A percentile compares a stretch with the other conserved stretches of the same genome.
Conservation (phyloP, 768 basidiomycete species). For the Russula dissimulans region DNA sequence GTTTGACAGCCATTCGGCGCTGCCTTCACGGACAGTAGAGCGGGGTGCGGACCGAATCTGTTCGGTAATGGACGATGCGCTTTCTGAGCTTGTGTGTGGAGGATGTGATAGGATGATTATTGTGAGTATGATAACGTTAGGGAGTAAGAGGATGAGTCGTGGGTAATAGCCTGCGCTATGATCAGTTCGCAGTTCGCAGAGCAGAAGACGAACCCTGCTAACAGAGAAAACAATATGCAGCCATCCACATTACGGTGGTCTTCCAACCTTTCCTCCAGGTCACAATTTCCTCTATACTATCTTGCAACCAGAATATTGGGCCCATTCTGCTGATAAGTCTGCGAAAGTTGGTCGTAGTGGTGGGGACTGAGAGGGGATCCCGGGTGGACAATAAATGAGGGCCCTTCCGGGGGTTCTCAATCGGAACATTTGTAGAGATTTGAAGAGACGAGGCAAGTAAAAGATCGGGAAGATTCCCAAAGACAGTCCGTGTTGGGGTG, state of each 20-base stretch:
- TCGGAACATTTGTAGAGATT: background rate
- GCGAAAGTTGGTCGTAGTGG: conserved; percentile 71
- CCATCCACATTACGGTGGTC: conserved; percentile 66
- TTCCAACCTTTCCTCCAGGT: conserved; percentile 75
- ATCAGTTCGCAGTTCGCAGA: background rate
- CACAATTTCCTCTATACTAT: conserved; percentile 75
- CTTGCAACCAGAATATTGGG: conserved; percentile 84
- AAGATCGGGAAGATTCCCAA: conserved; percentile 15
- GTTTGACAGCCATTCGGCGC: conserved; percentile 77
- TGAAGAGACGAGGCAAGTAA: conserved; percentile 18
- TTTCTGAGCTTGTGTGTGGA: conserved; percentile 19
- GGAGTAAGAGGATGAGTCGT: conserved; percentile 57
- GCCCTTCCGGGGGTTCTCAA: conserved; percentile 21
- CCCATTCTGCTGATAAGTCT: conserved; percentile 70
- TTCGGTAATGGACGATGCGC: background rate
- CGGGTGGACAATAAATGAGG: conserved; percentile 42
- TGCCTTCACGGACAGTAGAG: conserved; percentile 45
- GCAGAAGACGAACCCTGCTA: conserved; percentile 24
- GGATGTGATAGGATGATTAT: conserved; percentile 64
- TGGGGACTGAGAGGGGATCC: conserved; percentile 68
- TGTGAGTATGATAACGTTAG: conserved; percentile 50
- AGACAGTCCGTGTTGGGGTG: conserved; percentile 7
- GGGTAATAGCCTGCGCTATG: conserved; percentile 61
- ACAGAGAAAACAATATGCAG: conserved; percentile 75
- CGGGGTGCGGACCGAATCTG: conserved; percentile 28